phyloP scores from a whole-genome alignment of 148 eudicot species.

The Pharnaceum exiguum region DNA sequence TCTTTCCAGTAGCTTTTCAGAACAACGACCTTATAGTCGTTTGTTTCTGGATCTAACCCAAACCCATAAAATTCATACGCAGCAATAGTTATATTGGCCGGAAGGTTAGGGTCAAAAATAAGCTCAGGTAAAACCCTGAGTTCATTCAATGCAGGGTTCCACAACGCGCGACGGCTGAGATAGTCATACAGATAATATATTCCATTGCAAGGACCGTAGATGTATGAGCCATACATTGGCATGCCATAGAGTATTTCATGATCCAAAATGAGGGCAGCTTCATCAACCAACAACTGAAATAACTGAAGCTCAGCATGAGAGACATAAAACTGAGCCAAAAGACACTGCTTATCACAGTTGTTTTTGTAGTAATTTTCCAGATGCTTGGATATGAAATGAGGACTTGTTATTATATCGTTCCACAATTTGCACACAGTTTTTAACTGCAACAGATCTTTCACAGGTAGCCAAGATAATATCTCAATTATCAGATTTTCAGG shows the following conservation, averaged over 20 bases:
- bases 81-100: neutral
- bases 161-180: neutral
- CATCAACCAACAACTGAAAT: neutral
- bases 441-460: neutral
- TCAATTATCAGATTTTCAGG: neutral
- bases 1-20: neutral
- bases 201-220: conserved; percentile 14
- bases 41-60: conserved; percentile 5
- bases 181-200: neutral
- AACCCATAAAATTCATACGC: neutral
- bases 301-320: neutral
- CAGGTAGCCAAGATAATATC: neutral
- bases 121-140: neutral
- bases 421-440: conserved; percentile 2
- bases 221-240: neutral
- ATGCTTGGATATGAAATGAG: neutral
- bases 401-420: neutral
- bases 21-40: conserved; percentile 10
- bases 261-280: neutral
- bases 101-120: neutral
- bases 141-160: conserved; percentile 10
- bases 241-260: neutral
- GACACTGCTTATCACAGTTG: neutral
- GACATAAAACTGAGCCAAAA: neutral
- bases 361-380: neutral